These are phyloP conservation scores for Byssochlamys sp. DNA, from an alignment of 2,329 filamentous ascomycete species.

Conservation along the genomic window DNA sequence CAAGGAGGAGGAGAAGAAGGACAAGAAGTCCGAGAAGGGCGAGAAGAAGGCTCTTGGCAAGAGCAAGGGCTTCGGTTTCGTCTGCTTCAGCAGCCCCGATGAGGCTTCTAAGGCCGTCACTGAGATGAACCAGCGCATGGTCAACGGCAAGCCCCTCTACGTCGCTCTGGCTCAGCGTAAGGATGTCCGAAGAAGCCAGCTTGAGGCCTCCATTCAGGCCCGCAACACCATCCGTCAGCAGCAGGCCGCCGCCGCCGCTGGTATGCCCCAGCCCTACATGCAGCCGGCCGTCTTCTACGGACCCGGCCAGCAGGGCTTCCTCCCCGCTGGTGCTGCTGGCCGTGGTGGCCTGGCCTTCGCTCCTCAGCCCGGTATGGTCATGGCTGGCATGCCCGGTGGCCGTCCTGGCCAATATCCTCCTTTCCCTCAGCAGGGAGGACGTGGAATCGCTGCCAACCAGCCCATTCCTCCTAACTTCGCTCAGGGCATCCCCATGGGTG, in stretches of 20 bases:
- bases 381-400: constrained; percentile 65
- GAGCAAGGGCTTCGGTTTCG: constrained; percentile 99
- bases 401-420: constrained; percentile 79
- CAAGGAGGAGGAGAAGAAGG: constrained; percentile 47
- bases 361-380: constrained; percentile 44
- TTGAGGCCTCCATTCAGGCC: constrained; percentile 97
- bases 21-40: constrained; percentile 45
- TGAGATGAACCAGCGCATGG: constrained; percentile 99
- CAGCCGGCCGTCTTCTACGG: constrained; percentile 87
- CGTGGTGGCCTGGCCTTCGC: constrained; percentile 56
- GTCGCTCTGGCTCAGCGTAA: constrained; percentile 97
- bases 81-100: constrained; percentile 99
- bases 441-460: constrained; percentile 62
- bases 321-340: constrained; percentile 41
- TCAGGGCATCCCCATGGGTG: constrained; percentile 55
- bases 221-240: constrained; percentile 98
- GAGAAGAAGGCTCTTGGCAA: constrained; percentile 69
- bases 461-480: constrained; percentile 80
- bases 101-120: constrained; percentile 98
- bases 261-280: constrained; percentile 75
- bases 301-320: constrained; percentile 55
- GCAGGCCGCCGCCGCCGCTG: constrained; percentile 82
- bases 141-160: constrained; percentile 91
- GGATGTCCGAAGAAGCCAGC: constrained; percentile 97
- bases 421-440: constrained; percentile 77